These are phyloP conservation scores for Mallotus japonicus DNA, from an alignment of 441 rosid species.

Conservation along the genomic window DNA sequence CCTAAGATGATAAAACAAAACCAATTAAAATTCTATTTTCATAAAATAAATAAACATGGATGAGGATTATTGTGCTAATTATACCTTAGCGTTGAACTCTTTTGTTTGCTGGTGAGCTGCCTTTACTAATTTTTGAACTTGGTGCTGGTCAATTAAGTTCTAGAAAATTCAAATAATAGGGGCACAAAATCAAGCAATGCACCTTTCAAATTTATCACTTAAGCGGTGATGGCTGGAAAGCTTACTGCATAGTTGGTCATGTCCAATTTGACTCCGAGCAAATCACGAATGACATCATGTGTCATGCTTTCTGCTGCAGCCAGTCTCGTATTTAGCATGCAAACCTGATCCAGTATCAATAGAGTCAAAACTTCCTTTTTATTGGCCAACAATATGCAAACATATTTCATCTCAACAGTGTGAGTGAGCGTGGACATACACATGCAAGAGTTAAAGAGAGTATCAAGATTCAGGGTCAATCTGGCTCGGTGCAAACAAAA, in stretches of 20 bases:
- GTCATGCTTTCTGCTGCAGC: constrained; percentile 99
- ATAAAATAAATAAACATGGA: neutral
- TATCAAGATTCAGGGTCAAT: too few relatives aligned
- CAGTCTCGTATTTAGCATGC: constrained; percentile 69
- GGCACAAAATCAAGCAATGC: constrained; percentile 17
- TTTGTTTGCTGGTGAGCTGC: constrained; percentile 65
- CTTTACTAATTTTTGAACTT: constrained; percentile 64
- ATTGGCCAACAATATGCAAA: neutral
- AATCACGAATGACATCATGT: constrained; percentile 91
- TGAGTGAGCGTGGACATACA: neutral
- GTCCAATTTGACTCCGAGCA: constrained; percentile 87
- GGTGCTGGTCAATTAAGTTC: constrained; percentile 79
- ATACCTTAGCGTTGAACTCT: constrained; percentile 66
- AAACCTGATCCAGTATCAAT: constrained; percentile 47
- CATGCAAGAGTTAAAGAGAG: neutral
- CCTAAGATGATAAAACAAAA: constrained; percentile 37
- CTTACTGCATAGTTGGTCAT: constrained; percentile 86
- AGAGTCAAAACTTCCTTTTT: constrained; percentile 7
- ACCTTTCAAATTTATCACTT: constrained; percentile 12
- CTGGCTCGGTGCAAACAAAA: too few relatives aligned
- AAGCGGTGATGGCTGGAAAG: constrained; percentile 22
- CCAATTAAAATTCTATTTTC: constrained; percentile 4
- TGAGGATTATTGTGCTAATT: neutral
- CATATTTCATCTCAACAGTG: too few relatives aligned
- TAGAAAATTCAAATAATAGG: constrained; percentile 34